These are phyloP conservation scores for Diaporthe velutina DNA, from an alignment of 2,329 filamentous ascomycete species.

Conservation along the genomic window DNA sequence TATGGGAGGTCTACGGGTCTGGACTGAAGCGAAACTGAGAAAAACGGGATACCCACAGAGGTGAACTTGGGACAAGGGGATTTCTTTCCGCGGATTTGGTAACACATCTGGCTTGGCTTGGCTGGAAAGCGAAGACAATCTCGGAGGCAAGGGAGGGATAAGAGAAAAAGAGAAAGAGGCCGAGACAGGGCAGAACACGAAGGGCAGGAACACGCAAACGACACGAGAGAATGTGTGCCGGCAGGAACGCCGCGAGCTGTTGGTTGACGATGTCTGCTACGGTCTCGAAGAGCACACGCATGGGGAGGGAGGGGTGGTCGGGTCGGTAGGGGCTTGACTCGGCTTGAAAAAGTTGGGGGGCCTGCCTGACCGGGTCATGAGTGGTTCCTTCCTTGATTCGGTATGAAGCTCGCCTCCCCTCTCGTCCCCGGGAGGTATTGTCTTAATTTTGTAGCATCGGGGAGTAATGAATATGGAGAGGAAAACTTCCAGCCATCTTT, in stretches of 20 bases:
- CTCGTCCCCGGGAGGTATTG: slow-evolving; percentile 1
- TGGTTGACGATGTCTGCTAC: slow-evolving; percentile 8
- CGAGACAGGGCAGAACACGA: not conserved
- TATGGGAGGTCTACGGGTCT: slow-evolving; percentile 18
- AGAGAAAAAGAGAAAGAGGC: not conserved
- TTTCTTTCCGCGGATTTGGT: not conserved
- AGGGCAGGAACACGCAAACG: not conserved
- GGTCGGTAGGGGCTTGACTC: not conserved
- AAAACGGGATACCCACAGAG: slow-evolving; percentile 22
- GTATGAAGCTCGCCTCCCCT: not conserved
- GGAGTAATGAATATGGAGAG: slow-evolving; percentile 23
- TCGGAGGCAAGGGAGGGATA: not conserved
- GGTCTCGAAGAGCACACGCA: not conserved
- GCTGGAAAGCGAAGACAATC: slow-evolving; percentile 15
- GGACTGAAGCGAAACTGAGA: not conserved
- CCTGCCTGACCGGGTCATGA: not conserved
- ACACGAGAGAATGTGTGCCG: not conserved
- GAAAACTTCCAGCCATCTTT: not conserved
- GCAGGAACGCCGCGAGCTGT: not conserved
- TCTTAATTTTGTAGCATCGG: slow-evolving; percentile 22
- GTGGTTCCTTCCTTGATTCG: not conserved
- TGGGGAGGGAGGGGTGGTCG: not conserved
- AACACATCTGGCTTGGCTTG: slow-evolving; percentile 20
- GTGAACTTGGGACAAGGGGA: not conserved
- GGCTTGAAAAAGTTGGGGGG: slow-evolving; percentile 9